Percentiles rank a stretch among this genome's conserved stretches.
Conservation (phyloP, 2,329 filamentous ascomycete genomes). For the Xylariaceae sp. region DNA sequence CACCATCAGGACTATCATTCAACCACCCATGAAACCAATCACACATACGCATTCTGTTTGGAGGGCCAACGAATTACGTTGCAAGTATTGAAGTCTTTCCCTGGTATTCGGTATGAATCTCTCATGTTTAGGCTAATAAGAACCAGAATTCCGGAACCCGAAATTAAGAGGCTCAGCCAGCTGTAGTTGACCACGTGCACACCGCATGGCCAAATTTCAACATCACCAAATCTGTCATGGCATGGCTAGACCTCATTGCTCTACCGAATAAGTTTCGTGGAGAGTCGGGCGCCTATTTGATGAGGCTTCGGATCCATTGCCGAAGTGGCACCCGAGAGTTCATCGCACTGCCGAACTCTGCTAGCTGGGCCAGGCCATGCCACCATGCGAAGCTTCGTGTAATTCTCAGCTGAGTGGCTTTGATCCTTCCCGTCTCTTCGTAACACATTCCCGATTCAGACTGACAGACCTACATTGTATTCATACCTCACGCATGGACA, state of each 20-base stretch:
- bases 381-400: background rate
- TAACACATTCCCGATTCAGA: constrained; percentile 11
- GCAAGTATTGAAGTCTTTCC: too few species aligned
- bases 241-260: too few species aligned
- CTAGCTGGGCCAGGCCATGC: background rate
- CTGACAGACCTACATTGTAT: background rate
- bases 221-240: background rate
- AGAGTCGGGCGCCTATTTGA: background rate
- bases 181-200: constrained; percentile 9
- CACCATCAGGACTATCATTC: too few species aligned
- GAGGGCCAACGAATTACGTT: too few species aligned
- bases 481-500: background rate
- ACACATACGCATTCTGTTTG: too few species aligned
- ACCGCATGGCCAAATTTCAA: constrained; percentile 8
- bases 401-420: background rate
- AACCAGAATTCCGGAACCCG: constrained; percentile 8
- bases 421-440: constrained; percentile 1
- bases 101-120: too few species aligned
- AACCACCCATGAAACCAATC: too few species aligned
- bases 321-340: constrained; percentile 1
- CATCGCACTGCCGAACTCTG: constrained; percentile 7
- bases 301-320: constrained; percentile 1
- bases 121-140: constrained; percentile 12
- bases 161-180: constrained; percentile 6
- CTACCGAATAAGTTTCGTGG: constrained; percentile 5